Evolutionary conservation across 306 rosid species (phyloP).

Genomic region (Pachyrhizus erosus): DNA sequence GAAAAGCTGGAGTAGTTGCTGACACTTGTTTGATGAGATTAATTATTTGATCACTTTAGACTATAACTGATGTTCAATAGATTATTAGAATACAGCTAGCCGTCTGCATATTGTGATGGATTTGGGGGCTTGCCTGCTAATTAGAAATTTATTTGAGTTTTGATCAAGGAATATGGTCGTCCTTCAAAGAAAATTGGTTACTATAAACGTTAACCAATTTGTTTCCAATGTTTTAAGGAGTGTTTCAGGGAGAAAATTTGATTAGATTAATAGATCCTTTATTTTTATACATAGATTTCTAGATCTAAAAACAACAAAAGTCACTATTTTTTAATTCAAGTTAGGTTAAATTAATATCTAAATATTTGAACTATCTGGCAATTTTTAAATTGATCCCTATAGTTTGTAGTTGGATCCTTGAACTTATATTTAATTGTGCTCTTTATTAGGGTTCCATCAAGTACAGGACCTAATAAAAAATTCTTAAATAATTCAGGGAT

Average conservation of each 20-base stretch:
- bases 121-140: slow-evolving; percentile 30
- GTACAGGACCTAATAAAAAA: not conserved
- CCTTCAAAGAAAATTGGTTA: slow-evolving; percentile 4
- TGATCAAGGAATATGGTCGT: not conserved
- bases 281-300: too few species aligned
- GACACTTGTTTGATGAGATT: not conserved
- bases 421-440: not conserved
- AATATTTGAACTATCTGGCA: not conserved
- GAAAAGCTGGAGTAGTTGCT: not conserved
- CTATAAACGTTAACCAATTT: not conserved
- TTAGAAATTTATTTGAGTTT: not conserved
- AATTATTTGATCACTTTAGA: slow-evolving; percentile 22
- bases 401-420: not conserved
- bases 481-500: not conserved
- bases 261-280: not conserved
- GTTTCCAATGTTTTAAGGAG: slow-evolving; percentile 25
- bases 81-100: slow-evolving; percentile 16
- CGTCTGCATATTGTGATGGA: slow-evolving; percentile 25
- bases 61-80: slow-evolving; percentile 4
- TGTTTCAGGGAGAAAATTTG: not conserved
- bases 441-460: not conserved
- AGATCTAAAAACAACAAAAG: not conserved
- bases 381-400: not conserved
- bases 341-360: not conserved
- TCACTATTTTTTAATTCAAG: not conserved